Evolutionary conservation across 2,329 filamentous ascomycete species (phyloP), one percentile per base, ranked within the genome.

Genomic region (Juglanconis juglandina): DNA sequence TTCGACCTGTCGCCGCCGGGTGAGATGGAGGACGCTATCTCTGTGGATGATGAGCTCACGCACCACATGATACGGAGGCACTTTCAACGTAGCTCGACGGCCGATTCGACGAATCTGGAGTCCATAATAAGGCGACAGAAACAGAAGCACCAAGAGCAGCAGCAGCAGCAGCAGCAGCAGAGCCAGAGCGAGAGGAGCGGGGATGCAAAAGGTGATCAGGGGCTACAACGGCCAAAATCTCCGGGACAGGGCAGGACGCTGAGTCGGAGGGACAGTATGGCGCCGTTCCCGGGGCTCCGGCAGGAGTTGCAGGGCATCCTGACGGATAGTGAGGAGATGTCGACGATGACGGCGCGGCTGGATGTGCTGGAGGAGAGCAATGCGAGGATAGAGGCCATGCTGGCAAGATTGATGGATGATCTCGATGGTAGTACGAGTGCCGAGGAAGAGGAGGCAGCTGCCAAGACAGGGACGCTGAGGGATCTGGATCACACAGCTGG

Each of bases 1-100:
- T 92, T 92, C 64, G 86, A 91, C 55, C 79, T 87, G 33, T 81
- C 88, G 46, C 87, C 88, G 5, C 89, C 89, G 2, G 82, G 88
- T 53, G 78, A 77, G 35, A 79, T 86, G 4, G 76, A 81, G 53
- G 75, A 81, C 13, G 82, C 85, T 50, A 86, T 87, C 47, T 75
- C 82, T 1, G 81, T 81, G 4, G 84, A 86, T 64, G 85, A 87
- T 65, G 79, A 85, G 58, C 71, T 87, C 64, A 84, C 81, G 7
- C 79, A 78, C 39, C 82, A 86, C 65, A 74, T 86, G 64, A 85
- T 86, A 63, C 77, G 82, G 9, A 75, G 81, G 34, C 83, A 86
- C 68, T 86, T 84, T 62, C 76, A 77, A 35, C 75, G 80, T 49
- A 76, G 76, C 42, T 73, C 76, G 41, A 76, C 77, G 14, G 71